A percentile compares a stretch with the other conserved stretches of the same genome.
These are phyloP conservation scores for Diutina ranongensis DNA, from an alignment of 1,139 yeast genomes.

Conservation along the genomic window DNA sequence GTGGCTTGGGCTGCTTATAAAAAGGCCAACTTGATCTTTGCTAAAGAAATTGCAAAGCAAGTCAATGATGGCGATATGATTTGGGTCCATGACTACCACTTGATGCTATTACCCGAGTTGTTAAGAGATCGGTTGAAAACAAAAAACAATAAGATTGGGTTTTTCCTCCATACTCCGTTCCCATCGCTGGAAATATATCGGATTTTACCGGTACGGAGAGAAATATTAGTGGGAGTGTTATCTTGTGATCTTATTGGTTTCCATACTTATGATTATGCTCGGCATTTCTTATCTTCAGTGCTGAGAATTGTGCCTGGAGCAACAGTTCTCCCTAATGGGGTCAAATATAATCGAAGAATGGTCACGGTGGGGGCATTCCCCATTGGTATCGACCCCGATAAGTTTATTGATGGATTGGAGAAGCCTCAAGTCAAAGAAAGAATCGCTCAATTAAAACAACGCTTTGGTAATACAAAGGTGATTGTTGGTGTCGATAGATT, in stretches of 20 bases:
- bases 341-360: conserved; percentile 57
- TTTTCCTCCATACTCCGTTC: conserved; percentile 95
- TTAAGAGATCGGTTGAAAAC: conserved; percentile 51
- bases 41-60: conserved; percentile 57
- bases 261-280: conserved; percentile 99
- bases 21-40: conserved; percentile 82
- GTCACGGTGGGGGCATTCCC: conserved; percentile 96
- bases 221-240: conserved; percentile 81
- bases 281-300: conserved; percentile 92
- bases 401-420: conserved; percentile 70
- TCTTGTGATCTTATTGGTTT: conserved; percentile 94
- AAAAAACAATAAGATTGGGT: conserved; percentile 64
- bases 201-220: conserved; percentile 89
- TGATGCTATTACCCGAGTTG: conserved; percentile 92
- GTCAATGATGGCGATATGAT: conserved; percentile 79
- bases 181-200: conserved; percentile 95
- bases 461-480: conserved; percentile 61
- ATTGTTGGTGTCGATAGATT: conserved; percentile 94
- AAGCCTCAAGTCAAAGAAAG: conserved; percentile 53
- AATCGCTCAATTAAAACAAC: conserved; percentile 46
- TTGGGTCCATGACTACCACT: conserved; percentile 97
- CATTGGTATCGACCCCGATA: conserved; percentile 93
- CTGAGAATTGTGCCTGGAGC: conserved; percentile 66
- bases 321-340: conserved; percentile 84
- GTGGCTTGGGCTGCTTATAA: conserved; percentile 97